Conservation (phyloP, 2,329 filamentous ascomycete species). For the Phyllosticta citrichinensis region DNA sequence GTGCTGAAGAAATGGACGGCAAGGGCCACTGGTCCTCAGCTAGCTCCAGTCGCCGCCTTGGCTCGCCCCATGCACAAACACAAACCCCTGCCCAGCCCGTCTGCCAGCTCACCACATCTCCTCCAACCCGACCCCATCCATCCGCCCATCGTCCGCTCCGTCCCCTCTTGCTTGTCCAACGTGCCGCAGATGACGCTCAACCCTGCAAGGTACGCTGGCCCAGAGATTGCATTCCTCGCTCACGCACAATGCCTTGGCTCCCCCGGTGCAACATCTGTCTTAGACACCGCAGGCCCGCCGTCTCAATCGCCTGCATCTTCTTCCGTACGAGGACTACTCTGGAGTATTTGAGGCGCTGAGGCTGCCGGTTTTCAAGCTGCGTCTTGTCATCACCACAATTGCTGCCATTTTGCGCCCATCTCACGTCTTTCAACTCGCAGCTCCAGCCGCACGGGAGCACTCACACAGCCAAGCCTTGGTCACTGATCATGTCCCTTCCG, state of each 20-base stretch:
- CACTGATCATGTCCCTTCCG: background rate
- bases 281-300: background rate
- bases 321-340: background rate
- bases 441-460: background rate
- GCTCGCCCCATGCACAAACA: background rate
- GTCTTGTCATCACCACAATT: background rate
- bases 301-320: background rate
- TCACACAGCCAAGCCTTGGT: background rate
- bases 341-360: background rate
- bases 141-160: background rate
- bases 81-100: background rate
- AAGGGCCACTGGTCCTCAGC: background rate
- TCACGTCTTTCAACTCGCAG: no score
- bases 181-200: background rate
- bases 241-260: background rate
- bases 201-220: constrained; percentile 9
- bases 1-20: constrained; percentile 10
- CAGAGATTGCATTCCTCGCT: constrained; percentile 9
- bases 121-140: background rate
- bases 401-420: background rate
- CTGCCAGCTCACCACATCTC: background rate
- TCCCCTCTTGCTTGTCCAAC: background rate
- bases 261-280: background rate
- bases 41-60: background rate
- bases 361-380: background rate